Percentiles rank a stretch among this genome's conserved stretches.
Conservation (phyloP, 352 stramenopile genomes). For the Phytophthora macrochlamydospora region DNA sequence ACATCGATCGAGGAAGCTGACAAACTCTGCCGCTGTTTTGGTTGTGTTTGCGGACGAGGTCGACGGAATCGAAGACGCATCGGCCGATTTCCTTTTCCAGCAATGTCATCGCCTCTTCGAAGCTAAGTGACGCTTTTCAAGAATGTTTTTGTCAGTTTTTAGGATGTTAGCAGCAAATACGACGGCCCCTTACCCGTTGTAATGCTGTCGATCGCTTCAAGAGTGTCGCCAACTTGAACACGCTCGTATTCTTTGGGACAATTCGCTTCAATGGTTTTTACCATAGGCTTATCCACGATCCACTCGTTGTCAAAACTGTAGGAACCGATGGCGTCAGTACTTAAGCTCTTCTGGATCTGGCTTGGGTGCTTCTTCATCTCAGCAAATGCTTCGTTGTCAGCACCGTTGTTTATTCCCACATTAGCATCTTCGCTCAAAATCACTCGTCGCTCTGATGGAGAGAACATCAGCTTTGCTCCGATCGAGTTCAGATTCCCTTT, state of each 20-base stretch:
- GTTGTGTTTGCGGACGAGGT: slow-evolving; percentile 15
- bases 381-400: slow-evolving; percentile 4
- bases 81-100: slow-evolving; percentile 58
- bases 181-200: slow-evolving; percentile 44
- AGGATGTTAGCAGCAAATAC: too few relatives aligned
- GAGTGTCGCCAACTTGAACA: slow-evolving; percentile 64
- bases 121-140: slow-evolving; percentile 58
- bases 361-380: slow-evolving; percentile 19
- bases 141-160: too few relatives aligned
- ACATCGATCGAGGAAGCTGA: slow-evolving; percentile 40
- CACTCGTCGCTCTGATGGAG: slow-evolving; percentile 33
- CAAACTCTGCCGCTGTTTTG: slow-evolving; percentile 25
- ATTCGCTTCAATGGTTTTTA: slow-evolving; percentile 33
- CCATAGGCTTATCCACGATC: slow-evolving; percentile 63
- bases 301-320: slow-evolving; percentile 40
- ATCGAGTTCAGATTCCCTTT: slow-evolving; percentile 37
- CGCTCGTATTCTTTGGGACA: slow-evolving; percentile 45
- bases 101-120: slow-evolving; percentile 56
- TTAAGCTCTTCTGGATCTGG: slow-evolving; percentile 57
- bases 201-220: slow-evolving; percentile 78
- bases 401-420: slow-evolving; percentile 8
- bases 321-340: slow-evolving; percentile 56
- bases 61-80: slow-evolving; percentile 73
- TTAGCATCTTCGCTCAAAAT: slow-evolving; percentile 55
- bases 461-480: slow-evolving; percentile 37